Evolutionary conservation across 2,329 filamentous ascomycete species (phyloP), one percentile per base, ranked within the genome.

Genomic region (Colletotrichum tanaceti): DNA sequence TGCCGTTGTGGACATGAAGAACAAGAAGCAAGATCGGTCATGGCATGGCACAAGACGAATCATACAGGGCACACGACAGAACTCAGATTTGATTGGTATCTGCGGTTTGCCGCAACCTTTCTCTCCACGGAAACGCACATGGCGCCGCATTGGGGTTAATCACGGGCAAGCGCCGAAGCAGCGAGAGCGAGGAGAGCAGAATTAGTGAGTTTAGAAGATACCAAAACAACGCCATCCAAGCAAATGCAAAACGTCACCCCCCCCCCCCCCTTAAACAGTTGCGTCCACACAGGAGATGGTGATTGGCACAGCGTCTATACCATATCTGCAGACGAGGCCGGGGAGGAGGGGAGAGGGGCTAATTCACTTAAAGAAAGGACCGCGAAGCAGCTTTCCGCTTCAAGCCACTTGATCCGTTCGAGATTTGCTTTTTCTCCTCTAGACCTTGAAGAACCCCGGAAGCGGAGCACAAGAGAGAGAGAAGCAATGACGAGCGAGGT

Each of bases 321-420:
- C 38, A 24, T 32, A 9, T 32, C 28, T 32, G 28, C 28, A 32
- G 28, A 32, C 9, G n/a, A 16, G n/a, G n/a, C 14, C 50, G 52
- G 39, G 52, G 28, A 20, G 14, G 20, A 14, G n/a, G 11, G 32
- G n/a, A 10, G 20, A 14, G n/a, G 11, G 32, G n/a, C 46, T 35
- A 35, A 18, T 22, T 20, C 49, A 38, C 5, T 16, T 1, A 11
- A 20, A 16, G 20, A 39, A 44, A n/a, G 35, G 24, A 10, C 13
- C n/a, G 24, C 22, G 35, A 57, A 16, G 65, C 59, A 69, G 57
- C 65, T 60, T 68, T 32, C 68, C 60, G 68, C 55, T 61, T 65
- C 65, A 46, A n/a, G 38, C 20, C 46, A 54, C 65, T 58, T 44
- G 52, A 70, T 68, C 44, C 59, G 65, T 62, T 32, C 39, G 32